These are phyloP conservation scores for Pseudonectria foliicola DNA, from an alignment of 2,329 filamentous ascomycete species.

Conservation along the genomic window DNA sequence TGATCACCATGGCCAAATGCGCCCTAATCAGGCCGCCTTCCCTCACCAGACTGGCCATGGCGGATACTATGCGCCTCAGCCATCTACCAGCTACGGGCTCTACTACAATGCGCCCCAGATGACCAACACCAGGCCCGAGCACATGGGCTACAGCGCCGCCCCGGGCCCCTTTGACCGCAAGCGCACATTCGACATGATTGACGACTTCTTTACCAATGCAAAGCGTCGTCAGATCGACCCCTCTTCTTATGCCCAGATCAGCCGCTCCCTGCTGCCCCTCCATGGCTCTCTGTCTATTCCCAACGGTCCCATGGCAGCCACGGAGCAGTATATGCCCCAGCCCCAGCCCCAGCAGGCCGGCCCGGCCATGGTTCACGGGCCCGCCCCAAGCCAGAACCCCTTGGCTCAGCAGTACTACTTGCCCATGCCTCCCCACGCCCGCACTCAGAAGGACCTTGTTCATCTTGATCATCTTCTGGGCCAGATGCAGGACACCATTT, in stretches of 20 bases:
- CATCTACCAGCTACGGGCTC: constrained; percentile 58
- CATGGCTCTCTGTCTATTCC: constrained; percentile 63
- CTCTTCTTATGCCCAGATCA: constrained; percentile 82
- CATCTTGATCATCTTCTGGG: constrained; percentile 93
- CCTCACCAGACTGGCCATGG: constrained; percentile 48
- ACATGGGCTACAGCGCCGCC: constrained; percentile 53
- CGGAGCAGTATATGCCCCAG: constrained; percentile 49
- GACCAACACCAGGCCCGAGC: constrained; percentile 48
- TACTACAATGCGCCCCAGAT: constrained; percentile 66
- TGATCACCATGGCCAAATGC: constrained; percentile 58
- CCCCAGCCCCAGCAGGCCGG: constrained; percentile 36
- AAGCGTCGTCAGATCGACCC: constrained; percentile 90
- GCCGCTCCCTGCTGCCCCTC: constrained; percentile 76
- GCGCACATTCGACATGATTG: constrained; percentile 79
- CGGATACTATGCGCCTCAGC: constrained; percentile 53
- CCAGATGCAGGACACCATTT: constrained; percentile 92
- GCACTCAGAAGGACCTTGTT: constrained; percentile 88
- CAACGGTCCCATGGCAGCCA: constrained; percentile 37
- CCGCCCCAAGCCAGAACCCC: constrained; percentile 50
- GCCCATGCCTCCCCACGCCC: constrained; percentile 68
- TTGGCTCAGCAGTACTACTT: constrained; percentile 73
- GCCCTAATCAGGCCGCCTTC: constrained; percentile 47
- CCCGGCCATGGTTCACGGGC: constrained; percentile 45
- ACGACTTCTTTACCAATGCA: constrained; percentile 88
- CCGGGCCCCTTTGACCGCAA: constrained; percentile 63